These are phyloP conservation scores for Stromatinia cepivora DNA, from an alignment of 2,329 filamentous ascomycete species.

Conservation along the genomic window DNA sequence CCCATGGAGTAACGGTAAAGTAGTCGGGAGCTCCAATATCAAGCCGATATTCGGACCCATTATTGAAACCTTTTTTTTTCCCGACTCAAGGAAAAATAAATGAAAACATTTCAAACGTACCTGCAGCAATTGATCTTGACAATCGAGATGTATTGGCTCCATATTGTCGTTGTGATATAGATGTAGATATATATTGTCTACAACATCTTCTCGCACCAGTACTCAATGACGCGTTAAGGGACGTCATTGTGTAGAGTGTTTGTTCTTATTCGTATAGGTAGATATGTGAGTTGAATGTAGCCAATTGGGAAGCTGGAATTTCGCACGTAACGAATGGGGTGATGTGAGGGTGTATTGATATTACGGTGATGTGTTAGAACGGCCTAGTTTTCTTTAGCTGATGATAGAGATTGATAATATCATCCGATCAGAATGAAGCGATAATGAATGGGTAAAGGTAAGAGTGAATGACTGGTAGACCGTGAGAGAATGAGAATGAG, in stretches of 20 bases:
- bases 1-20: neutral
- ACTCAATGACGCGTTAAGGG: constrained; percentile 14
- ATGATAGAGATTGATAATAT: neutral
- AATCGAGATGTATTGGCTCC: neutral
- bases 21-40: neutral
- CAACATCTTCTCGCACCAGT: constrained; percentile 12
- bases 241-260: constrained; percentile 6
- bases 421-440: neutral
- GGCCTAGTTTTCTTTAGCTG: neutral
- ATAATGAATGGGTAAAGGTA: neutral
- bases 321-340: neutral
- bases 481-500: neutral
- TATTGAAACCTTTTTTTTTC: neutral
- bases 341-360: neutral
- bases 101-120: neutral
- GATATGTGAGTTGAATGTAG: neutral
- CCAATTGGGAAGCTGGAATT: neutral
- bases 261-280: neutral
- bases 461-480: neutral
- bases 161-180: neutral
- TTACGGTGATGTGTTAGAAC: neutral
- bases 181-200: neutral
- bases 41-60: constrained; percentile 10
- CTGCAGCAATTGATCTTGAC: neutral
- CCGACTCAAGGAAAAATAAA: neutral